Percentiles rank a stretch among this genome's conserved stretches.
phyloP scores from a whole-genome alignment of 1,284 basidiomycete species.

The Laetiporus sulphureus region DNA sequence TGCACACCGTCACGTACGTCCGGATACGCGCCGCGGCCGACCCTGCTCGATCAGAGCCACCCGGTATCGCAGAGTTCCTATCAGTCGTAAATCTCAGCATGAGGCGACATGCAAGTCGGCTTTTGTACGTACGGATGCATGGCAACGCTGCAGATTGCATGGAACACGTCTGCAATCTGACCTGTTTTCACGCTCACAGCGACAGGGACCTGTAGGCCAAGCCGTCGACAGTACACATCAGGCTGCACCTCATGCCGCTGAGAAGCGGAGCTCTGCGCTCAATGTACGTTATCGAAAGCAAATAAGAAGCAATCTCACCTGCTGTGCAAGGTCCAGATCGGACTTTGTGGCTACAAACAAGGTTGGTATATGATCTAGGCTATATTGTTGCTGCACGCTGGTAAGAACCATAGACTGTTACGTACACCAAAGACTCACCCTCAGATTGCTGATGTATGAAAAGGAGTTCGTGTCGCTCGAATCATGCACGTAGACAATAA shows the following conservation, averaged over 20 bases:
- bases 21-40: slow-evolving; percentile 59
- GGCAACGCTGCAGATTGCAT: slow-evolving; percentile 78
- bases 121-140: slow-evolving; percentile 65
- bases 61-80: slow-evolving; percentile 67
- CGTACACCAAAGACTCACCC: slow-evolving; percentile 46
- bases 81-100: slow-evolving; percentile 8
- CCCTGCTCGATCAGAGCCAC: slow-evolving; percentile 69
- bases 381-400: slow-evolving; percentile 84
- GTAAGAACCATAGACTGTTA: slow-evolving; percentile 3
- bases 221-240: slow-evolving; percentile 88
- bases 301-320: slow-evolving; percentile 41
- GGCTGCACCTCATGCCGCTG: slow-evolving; percentile 97
- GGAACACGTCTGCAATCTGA: slow-evolving; percentile 87
- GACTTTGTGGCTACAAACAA: slow-evolving; percentile 99
- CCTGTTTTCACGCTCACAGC: slow-evolving; percentile 84
- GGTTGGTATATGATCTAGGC: slow-evolving; percentile 87
- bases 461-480: slow-evolving; percentile 99
- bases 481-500: slow-evolving; percentile 94
- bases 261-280: neutral
- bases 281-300: neutral
- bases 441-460: slow-evolving; percentile 94
- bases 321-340: slow-evolving; percentile 92
- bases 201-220: slow-evolving; percentile 84
- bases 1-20: slow-evolving; percentile 63
- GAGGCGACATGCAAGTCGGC: slow-evolving; percentile 6